A percentile compares a stretch with the other conserved stretches of the same genome.
These are phyloP conservation scores for Rhipidocladum racemiflorum DNA, from an alignment of 176 grass and related monocot species.

Conservation along the genomic window DNA sequence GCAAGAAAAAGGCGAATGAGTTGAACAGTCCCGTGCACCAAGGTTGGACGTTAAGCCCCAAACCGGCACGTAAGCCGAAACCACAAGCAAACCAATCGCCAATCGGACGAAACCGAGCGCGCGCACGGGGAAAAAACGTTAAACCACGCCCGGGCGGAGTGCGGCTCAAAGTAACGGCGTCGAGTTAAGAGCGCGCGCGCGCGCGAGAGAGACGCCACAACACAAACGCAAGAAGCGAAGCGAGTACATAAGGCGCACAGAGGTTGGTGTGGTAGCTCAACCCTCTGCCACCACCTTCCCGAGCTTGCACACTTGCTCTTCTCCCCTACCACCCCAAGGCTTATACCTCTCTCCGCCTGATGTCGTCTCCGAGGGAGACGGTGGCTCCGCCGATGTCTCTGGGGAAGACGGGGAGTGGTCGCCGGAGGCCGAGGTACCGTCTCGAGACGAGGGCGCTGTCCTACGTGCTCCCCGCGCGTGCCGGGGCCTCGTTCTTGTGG, in stretches of 20 bases:
- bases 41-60: slow-evolving; percentile 19
- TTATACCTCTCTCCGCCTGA: not conserved
- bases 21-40: slow-evolving; percentile 23
- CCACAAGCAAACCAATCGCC: slow-evolving; percentile 15
- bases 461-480: slow-evolving; percentile 42
- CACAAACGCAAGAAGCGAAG: not conserved
- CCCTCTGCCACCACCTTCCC: slow-evolving; percentile 15
- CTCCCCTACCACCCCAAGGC: not conserved
- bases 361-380: slow-evolving; percentile 47
- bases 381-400: slow-evolving; percentile 18
- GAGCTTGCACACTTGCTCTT: slow-evolving; percentile 11
- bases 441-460: slow-evolving; percentile 70
- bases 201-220: not conserved
- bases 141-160: slow-evolving; percentile 36
- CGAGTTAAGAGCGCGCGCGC: no score
- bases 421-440: slow-evolving; percentile 46
- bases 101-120: not conserved
- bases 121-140: not conserved
- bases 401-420: slow-evolving; percentile 1
- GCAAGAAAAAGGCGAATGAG: not conserved
- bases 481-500: not conserved
- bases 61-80: slow-evolving; percentile 8
- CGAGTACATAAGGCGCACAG: slow-evolving; percentile 1
- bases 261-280: slow-evolving; percentile 80
- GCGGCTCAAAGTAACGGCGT: not conserved